These are phyloP conservation scores for Leonotis leonurus DNA, from an alignment of 257 asterid genomes.

Conservation along the genomic window DNA sequence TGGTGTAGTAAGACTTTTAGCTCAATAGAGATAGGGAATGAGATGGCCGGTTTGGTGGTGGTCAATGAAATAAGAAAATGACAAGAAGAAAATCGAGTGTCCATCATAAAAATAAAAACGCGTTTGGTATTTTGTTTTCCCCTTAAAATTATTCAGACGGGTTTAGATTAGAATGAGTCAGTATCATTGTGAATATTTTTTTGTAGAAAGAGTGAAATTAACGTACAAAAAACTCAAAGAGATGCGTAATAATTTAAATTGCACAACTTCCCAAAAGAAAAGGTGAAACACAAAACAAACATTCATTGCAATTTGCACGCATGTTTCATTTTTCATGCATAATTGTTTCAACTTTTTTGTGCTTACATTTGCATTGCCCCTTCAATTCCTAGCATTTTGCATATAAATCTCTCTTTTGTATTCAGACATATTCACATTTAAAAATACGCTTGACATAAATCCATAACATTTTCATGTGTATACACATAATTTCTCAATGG, in stretches of 20 bases:
- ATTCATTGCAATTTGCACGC: constrained; percentile 8
- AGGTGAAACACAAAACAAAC: not conserved
- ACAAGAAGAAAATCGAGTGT: too few relatives aligned
- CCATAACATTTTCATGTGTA: too few relatives aligned
- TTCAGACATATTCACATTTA: not conserved
- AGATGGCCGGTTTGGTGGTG: too few relatives aligned
- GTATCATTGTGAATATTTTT: not conserved
- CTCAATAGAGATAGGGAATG: too few relatives aligned
- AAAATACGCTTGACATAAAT: not conserved
- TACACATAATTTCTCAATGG: too few relatives aligned
- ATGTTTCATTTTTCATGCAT: not conserved
- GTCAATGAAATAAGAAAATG: too few relatives aligned
- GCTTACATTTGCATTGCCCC: not conserved
- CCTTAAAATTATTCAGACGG: too few relatives aligned
- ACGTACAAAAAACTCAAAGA: not conserved
- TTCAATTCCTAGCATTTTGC: not conserved
- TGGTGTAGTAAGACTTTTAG: too few relatives aligned
- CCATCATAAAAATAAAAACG: too few relatives aligned
- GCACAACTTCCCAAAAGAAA: not conserved
- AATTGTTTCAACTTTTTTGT: not conserved
- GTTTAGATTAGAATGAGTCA: too few relatives aligned
- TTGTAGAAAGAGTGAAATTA: not conserved
- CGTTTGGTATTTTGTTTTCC: too few relatives aligned
- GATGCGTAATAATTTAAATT: not conserved
- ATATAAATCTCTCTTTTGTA: not conserved